A percentile compares a stretch with the other conserved stretches of the same genome.
These are phyloP conservation scores for Fonsecaea nubica DNA, from an alignment of 2,329 filamentous ascomycete genomes.

Conservation along the genomic window DNA sequence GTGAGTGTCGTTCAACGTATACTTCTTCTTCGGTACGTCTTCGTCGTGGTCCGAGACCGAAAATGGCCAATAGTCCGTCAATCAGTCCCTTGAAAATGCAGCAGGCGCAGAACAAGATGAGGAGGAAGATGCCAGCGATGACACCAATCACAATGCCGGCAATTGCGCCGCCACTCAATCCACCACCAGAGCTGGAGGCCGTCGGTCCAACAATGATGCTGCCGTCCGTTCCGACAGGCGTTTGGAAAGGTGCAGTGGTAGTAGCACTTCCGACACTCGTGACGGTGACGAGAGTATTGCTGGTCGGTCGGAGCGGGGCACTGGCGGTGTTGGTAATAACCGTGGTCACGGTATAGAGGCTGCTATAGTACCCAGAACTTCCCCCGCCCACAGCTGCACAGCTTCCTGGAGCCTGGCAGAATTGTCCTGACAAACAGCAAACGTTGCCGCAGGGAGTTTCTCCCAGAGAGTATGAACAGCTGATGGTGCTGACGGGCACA, in stretches of 20 bases:
- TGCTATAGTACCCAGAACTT: slow-evolving; percentile 42
- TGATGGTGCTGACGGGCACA: slow-evolving; percentile 36
- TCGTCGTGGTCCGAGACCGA: slow-evolving; percentile 48
- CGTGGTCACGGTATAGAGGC: slow-evolving; percentile 49
- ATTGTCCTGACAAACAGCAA: slow-evolving; percentile 54
- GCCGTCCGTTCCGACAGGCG: slow-evolving; percentile 53
- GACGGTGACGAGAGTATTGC: slow-evolving; percentile 50
- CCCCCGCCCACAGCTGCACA: slow-evolving; percentile 45
- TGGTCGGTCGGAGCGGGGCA: slow-evolving; percentile 54
- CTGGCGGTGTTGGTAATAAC: slow-evolving; percentile 44
- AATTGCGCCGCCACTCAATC: slow-evolving; percentile 58
- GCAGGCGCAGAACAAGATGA: slow-evolving; percentile 54
- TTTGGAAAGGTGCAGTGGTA: slow-evolving; percentile 54
- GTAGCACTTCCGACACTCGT: slow-evolving; percentile 51
- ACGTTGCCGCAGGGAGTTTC: slow-evolving; percentile 52
- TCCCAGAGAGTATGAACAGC: slow-evolving; percentile 56
- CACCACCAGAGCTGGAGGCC: slow-evolving; percentile 41
- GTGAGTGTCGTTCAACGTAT: slow-evolving; percentile 47
- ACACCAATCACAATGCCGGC: slow-evolving; percentile 60
- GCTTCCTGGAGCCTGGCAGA: slow-evolving; percentile 49
- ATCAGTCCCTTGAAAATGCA: slow-evolving; percentile 52
- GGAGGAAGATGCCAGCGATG: slow-evolving; percentile 52
- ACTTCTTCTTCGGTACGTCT: slow-evolving; percentile 47
- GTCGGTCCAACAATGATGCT: slow-evolving; percentile 46
- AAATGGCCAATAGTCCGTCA: slow-evolving; percentile 50